Evolutionary conservation across 73 alveolate species (phyloP).

Genomic region (Halteria grandinella): DNA sequence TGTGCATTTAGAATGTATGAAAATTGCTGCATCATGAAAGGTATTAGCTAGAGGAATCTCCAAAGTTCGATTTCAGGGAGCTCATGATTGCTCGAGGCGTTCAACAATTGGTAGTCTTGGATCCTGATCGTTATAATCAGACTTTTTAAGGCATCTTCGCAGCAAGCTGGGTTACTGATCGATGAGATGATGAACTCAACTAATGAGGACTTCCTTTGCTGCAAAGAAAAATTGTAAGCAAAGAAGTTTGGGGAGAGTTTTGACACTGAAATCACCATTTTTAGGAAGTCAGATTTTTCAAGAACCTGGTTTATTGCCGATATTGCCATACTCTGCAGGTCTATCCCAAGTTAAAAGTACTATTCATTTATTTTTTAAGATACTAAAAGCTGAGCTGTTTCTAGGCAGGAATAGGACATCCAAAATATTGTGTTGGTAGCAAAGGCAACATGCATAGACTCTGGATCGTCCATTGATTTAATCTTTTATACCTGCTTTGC

Average conservation of each 20-base stretch:
- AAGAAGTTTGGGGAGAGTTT: slow-evolving; percentile 47
- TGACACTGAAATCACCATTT: slow-evolving; percentile 44
- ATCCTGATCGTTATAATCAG: slow-evolving; percentile 28
- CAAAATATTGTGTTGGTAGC: slow-evolving; percentile 50
- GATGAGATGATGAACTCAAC: slow-evolving; percentile 20
- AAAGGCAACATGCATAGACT: slow-evolving; percentile 24
- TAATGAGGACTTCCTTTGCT: slow-evolving; percentile 23
- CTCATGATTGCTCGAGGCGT: background rate
- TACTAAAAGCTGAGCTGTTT: no score
- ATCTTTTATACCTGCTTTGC: background rate
- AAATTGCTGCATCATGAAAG: slow-evolving; percentile 25
- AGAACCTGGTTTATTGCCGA: slow-evolving; percentile 11
- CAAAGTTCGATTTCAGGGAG: slow-evolving; percentile 21
- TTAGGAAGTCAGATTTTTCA: slow-evolving; percentile 49
- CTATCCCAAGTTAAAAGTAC: background rate
- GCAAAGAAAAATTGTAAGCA: slow-evolving; percentile 14
- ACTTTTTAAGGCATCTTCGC: slow-evolving; percentile 41
- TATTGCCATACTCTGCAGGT: slow-evolving; percentile 7
- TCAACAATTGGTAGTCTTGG: slow-evolving; percentile 29
- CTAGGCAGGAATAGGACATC: slow-evolving; percentile 32
- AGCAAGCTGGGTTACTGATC: slow-evolving; percentile 8
- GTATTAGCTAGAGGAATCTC: slow-evolving; percentile 34
- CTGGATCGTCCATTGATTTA: slow-evolving; percentile 26
- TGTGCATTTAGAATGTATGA: background rate
- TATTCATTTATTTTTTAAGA: no score